These are phyloP conservation scores for Arthrobotrys musiformis DNA, from an alignment of 2,329 filamentous ascomycete genomes.

Conservation along the genomic window DNA sequence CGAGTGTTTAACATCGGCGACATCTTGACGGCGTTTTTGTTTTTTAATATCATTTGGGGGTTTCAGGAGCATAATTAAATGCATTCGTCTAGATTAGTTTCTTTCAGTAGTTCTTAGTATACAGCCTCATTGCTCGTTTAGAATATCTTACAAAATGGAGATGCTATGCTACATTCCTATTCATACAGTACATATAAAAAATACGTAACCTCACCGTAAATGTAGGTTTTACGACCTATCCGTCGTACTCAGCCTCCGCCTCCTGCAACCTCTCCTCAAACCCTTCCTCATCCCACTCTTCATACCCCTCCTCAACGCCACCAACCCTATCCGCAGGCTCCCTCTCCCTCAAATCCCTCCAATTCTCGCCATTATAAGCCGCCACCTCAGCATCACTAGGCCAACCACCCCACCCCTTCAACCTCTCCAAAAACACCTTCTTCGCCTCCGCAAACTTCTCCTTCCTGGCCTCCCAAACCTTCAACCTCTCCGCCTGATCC, in stretches of 20 bases:
- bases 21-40: no score
- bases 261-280: conserved; percentile 16
- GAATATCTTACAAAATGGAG: neutral
- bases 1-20: no score
- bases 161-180: neutral
- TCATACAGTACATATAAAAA: neutral
- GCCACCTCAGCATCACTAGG: conserved; percentile 39
- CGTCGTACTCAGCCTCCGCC: neutral
- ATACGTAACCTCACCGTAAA: neutral
- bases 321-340: neutral
- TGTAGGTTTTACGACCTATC: neutral
- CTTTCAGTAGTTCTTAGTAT: neutral
- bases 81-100: neutral
- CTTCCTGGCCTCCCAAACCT: conserved; percentile 11
- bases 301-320: conserved; percentile 1
- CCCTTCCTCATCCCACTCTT: conserved; percentile 26
- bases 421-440: conserved; percentile 8
- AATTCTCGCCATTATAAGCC: conserved; percentile 49
- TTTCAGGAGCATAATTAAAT: no score
- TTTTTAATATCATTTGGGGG: no score
- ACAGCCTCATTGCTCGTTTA: neutral
- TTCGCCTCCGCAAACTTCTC: conserved; percentile 17
- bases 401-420: conserved; percentile 51
- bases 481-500: neutral
- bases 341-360: conserved; percentile 41